Base-by-base conservation (phyloP, 192 early-diverging fungal species). In the Coemansia sp. region DNA sequence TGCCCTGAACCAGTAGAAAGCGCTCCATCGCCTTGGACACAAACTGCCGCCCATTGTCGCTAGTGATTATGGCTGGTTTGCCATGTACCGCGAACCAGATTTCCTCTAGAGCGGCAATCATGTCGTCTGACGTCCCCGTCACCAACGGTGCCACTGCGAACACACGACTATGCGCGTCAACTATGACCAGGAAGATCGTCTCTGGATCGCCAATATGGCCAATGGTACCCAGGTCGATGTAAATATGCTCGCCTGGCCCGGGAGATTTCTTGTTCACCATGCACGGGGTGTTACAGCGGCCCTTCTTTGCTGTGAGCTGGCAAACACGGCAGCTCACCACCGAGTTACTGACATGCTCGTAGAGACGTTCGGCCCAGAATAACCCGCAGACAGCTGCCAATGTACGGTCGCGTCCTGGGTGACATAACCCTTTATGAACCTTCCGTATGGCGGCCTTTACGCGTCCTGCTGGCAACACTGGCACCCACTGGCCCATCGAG, bases 161-260 rank as follows among this genome's bases (percentile, higher is more conserved):
- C 24, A 27, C 24, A 27, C 1, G 24, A 27, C 24, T 27, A 27
- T 27, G 24, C 1, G 24, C 24, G 1, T 27, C 24, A 1, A 27
- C 24, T 27, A 27, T 27, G 24, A 69, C 51, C 44, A 74, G 40
- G 14, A 48, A 37, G 10, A 68, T 27, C 35, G 50, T 68, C 3
- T 39, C 72, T 3, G 33, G 6, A 2, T 64, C 65, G 16, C 21
- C 44, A 4, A 21, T 14, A 2, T 34, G 3, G 31, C 72, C 72
- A 34, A 73, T 62, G 16, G 27, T 2, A 1, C 59, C 65, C 0
- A 67, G 24, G 31, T 73, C 65, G 3, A 73, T 61, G 44, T 66
- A 66, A 2, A 73, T 34, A 27, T 67, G 66, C 33, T 73, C 59
- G 9, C 72, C 48, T 31, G 65, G 65, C n/a, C 31, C 45, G 0